Evolutionary conservation across 352 stramenopile species (phyloP), one percentile per base, ranked within the genome.

Genomic region (Stephanocyclus meneghinianus): DNA sequence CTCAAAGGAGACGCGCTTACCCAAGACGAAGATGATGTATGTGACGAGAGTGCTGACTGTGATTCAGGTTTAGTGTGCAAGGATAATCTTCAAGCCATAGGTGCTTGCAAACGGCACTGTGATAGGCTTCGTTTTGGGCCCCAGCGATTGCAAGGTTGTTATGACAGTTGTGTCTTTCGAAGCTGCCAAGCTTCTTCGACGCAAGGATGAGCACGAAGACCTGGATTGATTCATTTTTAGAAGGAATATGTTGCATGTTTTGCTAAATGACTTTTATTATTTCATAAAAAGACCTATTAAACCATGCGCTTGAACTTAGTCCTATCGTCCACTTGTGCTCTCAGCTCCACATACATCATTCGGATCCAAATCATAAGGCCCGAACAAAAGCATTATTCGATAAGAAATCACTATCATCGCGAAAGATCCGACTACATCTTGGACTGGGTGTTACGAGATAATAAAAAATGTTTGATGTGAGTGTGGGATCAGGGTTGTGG

Each of bases 361-460:
- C 11, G 51, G n/a, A 35, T 76, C 74, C 10, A 87, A 74, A 26
- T 81, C 70, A 63, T 79, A 74, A 7, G 80, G 80, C 47, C 80
- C 83, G 44, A 85, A 71, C 1, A 74, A 55, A 18, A 61, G 29
- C 53, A 87, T 68, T 26, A 91, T 74, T 9, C 71, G 62, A 62
- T 87, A 89, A 18, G 67, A 78, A 13, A 76, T 35, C 10, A 76
- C 62, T 56, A 91, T 76, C 83, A 90, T 87, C 0, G 76, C 78
- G 80, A 90, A 84, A 5, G 67, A 81, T 13, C 81, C 76, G n/a
- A 91, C 61, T 18, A 91, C 60, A 57, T 90, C 84, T 81, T 90
- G 86, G 30, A 89, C 51, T 66, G 26, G 18, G 18, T 9, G 7
- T 63, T 5, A 16, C 40, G 9, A 21, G 13, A 15, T 0, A 63